phyloP scores from a whole-genome alignment of 73 alveolate genomes.

The Effrenium voratum region DNA sequence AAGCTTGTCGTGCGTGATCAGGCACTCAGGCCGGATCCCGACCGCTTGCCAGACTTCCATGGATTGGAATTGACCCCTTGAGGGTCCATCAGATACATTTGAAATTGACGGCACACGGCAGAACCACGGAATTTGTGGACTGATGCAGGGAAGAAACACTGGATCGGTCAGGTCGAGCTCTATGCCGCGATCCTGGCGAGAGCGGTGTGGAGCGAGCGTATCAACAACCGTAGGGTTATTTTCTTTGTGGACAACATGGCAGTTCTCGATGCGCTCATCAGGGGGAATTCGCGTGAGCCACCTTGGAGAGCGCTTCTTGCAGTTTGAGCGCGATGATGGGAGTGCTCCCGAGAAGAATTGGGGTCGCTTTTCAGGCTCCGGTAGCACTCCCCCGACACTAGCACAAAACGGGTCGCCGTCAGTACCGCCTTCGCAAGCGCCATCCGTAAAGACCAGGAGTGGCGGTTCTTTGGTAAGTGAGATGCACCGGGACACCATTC shows the following conservation, averaged over 20 bases:
- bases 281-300: not conserved
- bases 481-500: not conserved
- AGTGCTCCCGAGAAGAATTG: not conserved
- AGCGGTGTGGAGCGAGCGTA: not conserved
- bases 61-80: not conserved
- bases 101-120: not conserved
- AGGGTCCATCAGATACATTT: slow-evolving; percentile 9
- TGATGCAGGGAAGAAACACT: not conserved
- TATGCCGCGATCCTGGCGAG: not conserved
- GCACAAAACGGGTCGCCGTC: not conserved
- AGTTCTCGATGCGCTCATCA: not conserved
- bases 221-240: not conserved
- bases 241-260: not conserved
- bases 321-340: not conserved
- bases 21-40: too few relatives aligned
- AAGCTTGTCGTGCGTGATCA: too few relatives aligned
- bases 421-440: not conserved
- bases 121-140: not conserved
- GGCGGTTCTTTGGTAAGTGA: not conserved
- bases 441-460: slow-evolving; percentile 46
- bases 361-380: not conserved
- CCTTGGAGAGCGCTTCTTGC: not conserved
- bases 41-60: not conserved
- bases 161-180: not conserved
- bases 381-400: slow-evolving; percentile 1